Conservation (phyloP, 2,329 filamentous ascomycete species). For the Lizonia empirigonia region DNA sequence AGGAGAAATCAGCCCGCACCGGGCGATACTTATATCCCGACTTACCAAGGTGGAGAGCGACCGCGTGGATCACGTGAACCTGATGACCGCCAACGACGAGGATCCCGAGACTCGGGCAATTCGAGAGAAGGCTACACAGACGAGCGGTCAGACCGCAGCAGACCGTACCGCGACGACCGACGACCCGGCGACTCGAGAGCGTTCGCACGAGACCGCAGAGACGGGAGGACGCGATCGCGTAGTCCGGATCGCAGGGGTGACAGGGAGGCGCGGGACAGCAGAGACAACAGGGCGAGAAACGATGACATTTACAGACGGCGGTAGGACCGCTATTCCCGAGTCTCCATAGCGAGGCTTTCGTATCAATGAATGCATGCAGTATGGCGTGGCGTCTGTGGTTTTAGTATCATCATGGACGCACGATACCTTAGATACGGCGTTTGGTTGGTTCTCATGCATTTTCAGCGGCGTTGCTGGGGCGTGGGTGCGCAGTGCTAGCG, state of each 20-base stretch:
- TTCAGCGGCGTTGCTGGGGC: constrained; percentile 5
- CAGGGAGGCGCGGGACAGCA: constrained; percentile 28
- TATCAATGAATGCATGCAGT: constrained; percentile 4
- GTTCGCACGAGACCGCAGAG: constrained; percentile 30
- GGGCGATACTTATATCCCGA: constrained; percentile 54
- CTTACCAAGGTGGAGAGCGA: constrained; percentile 42
- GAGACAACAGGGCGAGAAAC: constrained; percentile 22
- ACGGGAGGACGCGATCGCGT: constrained; percentile 41
- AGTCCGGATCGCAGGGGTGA: constrained; percentile 44
- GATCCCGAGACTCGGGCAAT: constrained; percentile 43
- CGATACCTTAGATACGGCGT: constrained; percentile 19
- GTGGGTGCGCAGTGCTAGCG: background rate
- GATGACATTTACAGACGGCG: constrained; percentile 38
- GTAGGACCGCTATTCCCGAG: constrained; percentile 8
- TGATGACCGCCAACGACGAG: constrained; percentile 41
- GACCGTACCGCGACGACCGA: constrained; percentile 31
- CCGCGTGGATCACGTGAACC: constrained; percentile 43
- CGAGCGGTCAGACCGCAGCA: constrained; percentile 35
- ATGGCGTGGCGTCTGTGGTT: constrained; percentile 8
- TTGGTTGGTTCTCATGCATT: constrained; percentile 1
- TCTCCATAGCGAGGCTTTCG: background rate
- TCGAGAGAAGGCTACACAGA: constrained; percentile 41
- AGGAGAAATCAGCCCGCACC: constrained; percentile 30
- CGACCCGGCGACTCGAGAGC: constrained; percentile 3
- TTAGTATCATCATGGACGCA: constrained; percentile 8